Conservation (phyloP, 2,329 filamentous ascomycete genomes). For the Fusarium sp. region DNA sequence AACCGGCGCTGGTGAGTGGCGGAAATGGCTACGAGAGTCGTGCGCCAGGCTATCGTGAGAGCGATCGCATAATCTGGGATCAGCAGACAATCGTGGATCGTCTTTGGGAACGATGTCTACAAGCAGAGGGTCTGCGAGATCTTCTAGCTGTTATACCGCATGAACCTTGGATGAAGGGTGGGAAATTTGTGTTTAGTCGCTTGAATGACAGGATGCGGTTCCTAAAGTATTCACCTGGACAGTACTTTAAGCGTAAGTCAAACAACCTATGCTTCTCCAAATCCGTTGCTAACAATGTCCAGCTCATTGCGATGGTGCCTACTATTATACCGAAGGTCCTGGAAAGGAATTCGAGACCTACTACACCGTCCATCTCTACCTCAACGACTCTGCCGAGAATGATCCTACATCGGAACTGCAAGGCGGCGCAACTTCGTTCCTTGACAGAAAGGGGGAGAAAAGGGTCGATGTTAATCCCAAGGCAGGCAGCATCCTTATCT, state of each 20-base stretch:
- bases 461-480: conserved; percentile 67
- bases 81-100: conserved; percentile 69
- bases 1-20: conserved; percentile 75
- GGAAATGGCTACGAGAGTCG: conserved; percentile 70
- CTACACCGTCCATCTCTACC: conserved; percentile 68
- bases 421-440: conserved; percentile 68
- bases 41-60: conserved; percentile 70
- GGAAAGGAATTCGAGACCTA: conserved; percentile 59
- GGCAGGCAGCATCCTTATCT: conserved; percentile 69
- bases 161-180: conserved; percentile 39
- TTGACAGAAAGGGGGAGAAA: conserved; percentile 57
- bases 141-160: conserved; percentile 54
- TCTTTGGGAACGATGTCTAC: conserved; percentile 70
- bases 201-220: conserved; percentile 82
- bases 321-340: conserved; percentile 63
- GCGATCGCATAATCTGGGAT: conserved; percentile 84
- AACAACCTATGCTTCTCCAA: fast-evolving
- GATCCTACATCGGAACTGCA: conserved; percentile 51
- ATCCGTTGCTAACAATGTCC: conserved; percentile 14
- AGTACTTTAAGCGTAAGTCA: conserved; percentile 73
- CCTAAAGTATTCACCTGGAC: conserved; percentile 76
- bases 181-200: conserved; percentile 59
- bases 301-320: conserved; percentile 77
- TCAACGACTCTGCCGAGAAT: conserved; percentile 48
- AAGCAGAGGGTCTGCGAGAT: conserved; percentile 57